These are phyloP conservation scores for Ganoderma lingzhi DNA, from an alignment of 1,284 basidiomycete genomes.

Conservation along the genomic window DNA sequence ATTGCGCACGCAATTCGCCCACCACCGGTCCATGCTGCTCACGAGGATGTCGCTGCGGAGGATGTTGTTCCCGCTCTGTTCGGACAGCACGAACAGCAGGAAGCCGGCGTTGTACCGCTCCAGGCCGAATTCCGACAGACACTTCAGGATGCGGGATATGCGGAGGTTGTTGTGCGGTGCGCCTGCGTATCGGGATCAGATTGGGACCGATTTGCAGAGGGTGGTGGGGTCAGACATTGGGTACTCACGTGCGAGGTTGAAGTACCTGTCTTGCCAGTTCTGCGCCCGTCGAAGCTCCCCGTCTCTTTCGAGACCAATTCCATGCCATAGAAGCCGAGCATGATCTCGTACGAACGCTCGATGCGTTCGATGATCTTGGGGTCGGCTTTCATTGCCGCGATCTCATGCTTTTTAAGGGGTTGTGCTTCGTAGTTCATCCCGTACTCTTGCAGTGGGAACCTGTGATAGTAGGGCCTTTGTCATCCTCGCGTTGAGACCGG, in stretches of 20 bases:
- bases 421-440: conserved; percentile 76
- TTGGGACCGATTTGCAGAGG: neutral
- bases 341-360: conserved; percentile 68
- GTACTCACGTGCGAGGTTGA: conserved; percentile 71
- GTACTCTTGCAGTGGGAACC: conserved; percentile 73
- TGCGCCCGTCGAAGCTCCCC: conserved; percentile 58
- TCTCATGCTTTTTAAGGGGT: conserved; percentile 72
- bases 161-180: conserved; percentile 80
- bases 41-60: conserved; percentile 58
- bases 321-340: conserved; percentile 83
- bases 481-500: neutral
- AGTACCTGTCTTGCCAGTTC: conserved; percentile 60
- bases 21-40: conserved; percentile 79
- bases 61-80: conserved; percentile 68
- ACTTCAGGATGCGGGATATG: conserved; percentile 81
- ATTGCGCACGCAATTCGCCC: conserved; percentile 77
- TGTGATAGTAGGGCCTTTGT: conserved; percentile 35
- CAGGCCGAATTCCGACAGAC: conserved; percentile 71
- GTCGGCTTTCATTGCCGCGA: conserved; percentile 64
- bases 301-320: conserved; percentile 61
- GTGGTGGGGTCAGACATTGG: neutral
- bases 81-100: conserved; percentile 71
- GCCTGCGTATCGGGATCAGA: conserved; percentile 44
- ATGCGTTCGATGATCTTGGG: conserved; percentile 58
- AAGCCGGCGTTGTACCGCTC: conserved; percentile 72